These are phyloP conservation scores for Didymella sp. DNA, from an alignment of 2,329 filamentous ascomycete genomes.

Conservation along the genomic window DNA sequence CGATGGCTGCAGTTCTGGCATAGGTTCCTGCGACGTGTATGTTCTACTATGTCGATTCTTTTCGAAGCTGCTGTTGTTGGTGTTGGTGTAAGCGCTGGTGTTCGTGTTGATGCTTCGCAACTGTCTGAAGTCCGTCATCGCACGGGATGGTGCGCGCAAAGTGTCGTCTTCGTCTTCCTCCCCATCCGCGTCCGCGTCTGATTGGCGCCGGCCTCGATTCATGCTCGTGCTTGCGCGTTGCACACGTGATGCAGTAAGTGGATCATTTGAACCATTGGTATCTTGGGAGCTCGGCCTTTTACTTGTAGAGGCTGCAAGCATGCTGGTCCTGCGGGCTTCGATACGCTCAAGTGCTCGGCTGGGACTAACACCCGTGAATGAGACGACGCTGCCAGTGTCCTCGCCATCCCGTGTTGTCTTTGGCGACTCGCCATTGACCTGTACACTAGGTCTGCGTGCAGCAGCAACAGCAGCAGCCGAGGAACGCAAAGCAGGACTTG, in stretches of 20 bases:
- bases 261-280: constrained; percentile 26
- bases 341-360: constrained; percentile 53
- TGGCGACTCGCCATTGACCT: constrained; percentile 47
- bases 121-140: constrained; percentile 55
- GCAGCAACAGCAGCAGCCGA: constrained; percentile 25
- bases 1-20: constrained; percentile 46
- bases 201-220: constrained; percentile 44
- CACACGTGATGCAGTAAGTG: constrained; percentile 38
- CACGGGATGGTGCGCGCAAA: constrained; percentile 56
- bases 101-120: constrained; percentile 35
- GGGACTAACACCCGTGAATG: constrained; percentile 40
- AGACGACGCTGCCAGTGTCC: constrained; percentile 40
- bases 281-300: constrained; percentile 45
- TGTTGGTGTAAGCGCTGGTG: constrained; percentile 29
- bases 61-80: constrained; percentile 23
- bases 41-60: constrained; percentile 39
- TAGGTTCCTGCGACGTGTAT: constrained; percentile 48
- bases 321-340: constrained; percentile 53
- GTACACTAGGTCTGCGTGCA: constrained; percentile 46
- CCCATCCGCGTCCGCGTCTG: constrained; percentile 41
- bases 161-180: constrained; percentile 52
- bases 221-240: constrained; percentile 50
- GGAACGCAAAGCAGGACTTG: constrained; percentile 42
- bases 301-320: constrained; percentile 30
- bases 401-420: constrained; percentile 45